Conservation (phyloP, 805 yeast genomes). For the Yarrowia porcina region DNA sequence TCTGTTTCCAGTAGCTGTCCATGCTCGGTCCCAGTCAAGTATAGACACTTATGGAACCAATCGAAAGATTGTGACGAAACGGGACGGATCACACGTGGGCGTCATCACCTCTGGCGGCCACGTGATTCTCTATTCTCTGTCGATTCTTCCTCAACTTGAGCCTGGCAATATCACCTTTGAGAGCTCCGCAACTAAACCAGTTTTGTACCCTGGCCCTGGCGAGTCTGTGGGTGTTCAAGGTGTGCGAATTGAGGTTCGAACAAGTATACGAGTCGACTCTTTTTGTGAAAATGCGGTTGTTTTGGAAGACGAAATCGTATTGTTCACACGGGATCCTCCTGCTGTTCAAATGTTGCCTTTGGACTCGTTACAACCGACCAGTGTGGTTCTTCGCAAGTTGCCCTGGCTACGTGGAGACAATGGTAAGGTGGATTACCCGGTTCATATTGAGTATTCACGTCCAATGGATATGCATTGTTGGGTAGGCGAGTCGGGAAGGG, state of each 20-base stretch:
- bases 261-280: constrained; percentile 36
- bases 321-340: constrained; percentile 31
- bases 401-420: constrained; percentile 31
- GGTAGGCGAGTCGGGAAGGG: constrained; percentile 28
- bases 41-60: constrained; percentile 50
- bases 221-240: constrained; percentile 42
- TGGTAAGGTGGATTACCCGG: constrained; percentile 33
- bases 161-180: constrained; percentile 25
- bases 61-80: constrained; percentile 41
- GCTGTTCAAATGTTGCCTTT: constrained; percentile 30
- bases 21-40: constrained; percentile 46
- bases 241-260: constrained; percentile 32
- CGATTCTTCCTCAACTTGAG: constrained; percentile 27
- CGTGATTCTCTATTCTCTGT: constrained; percentile 34
- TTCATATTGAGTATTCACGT: constrained; percentile 28
- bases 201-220: constrained; percentile 41
- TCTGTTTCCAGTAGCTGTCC: constrained; percentile 48
- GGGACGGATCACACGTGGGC: constrained; percentile 34
- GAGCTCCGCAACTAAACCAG: constrained; percentile 26
- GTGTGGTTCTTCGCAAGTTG: constrained; percentile 30
- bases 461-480: constrained; percentile 25
- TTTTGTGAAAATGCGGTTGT: constrained; percentile 33
- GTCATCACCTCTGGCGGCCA: constrained; percentile 37
- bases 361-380: constrained; percentile 28
- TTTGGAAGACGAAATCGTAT: constrained; percentile 32